These are phyloP conservation scores for Hypoxylon fuscum DNA, from an alignment of 495 filamentous ascomycete genomes.

Conservation along the genomic window DNA sequence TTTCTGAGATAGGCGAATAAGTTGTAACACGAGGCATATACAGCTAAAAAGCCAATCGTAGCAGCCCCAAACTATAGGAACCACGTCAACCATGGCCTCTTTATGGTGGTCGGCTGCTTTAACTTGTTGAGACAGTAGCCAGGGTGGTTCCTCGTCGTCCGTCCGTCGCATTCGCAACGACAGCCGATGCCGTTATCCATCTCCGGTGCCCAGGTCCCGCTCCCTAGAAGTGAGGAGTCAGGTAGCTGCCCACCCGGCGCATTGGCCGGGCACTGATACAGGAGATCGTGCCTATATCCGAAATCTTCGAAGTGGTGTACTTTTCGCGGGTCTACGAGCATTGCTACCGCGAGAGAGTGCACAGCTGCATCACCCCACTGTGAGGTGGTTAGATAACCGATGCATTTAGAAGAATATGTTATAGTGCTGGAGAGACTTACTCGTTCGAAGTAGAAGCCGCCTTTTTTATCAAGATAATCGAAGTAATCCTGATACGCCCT, in stretches of 20 bases:
- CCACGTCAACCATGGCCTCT: conserved; percentile 40
- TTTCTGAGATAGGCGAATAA: conserved; percentile 14
- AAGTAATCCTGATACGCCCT: conserved; percentile 54
- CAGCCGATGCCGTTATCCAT: conserved; percentile 42
- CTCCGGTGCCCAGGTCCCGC: conserved; percentile 39
- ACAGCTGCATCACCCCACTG: conserved; percentile 58
- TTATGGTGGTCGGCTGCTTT: conserved; percentile 39
- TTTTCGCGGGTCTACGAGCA: conserved; percentile 51
- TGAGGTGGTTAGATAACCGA: conserved; percentile 8
- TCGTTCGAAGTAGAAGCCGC: conserved; percentile 57
- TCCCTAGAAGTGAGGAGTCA: conserved; percentile 28
- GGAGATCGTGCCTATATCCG: conserved; percentile 52
- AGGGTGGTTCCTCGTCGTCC: conserved; percentile 23
- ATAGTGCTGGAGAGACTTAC: conserved; percentile 26
- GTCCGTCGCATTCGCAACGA: conserved; percentile 44
- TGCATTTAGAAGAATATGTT: not conserved
- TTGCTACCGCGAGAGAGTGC: conserved; percentile 51
- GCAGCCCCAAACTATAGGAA: conserved; percentile 24
- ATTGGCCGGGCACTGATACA: conserved; percentile 46
- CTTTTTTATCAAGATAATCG: conserved; percentile 52
- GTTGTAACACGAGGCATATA: conserved; percentile 26
- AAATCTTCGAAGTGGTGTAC: conserved; percentile 56
- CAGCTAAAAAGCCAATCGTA: conserved; percentile 11
- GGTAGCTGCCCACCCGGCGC: conserved; percentile 42
- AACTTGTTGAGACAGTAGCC: conserved; percentile 41